Evolutionary conservation across 2,329 filamentous ascomycete genomes (phyloP).

Genomic region (Colletotrichum sp.): DNA sequence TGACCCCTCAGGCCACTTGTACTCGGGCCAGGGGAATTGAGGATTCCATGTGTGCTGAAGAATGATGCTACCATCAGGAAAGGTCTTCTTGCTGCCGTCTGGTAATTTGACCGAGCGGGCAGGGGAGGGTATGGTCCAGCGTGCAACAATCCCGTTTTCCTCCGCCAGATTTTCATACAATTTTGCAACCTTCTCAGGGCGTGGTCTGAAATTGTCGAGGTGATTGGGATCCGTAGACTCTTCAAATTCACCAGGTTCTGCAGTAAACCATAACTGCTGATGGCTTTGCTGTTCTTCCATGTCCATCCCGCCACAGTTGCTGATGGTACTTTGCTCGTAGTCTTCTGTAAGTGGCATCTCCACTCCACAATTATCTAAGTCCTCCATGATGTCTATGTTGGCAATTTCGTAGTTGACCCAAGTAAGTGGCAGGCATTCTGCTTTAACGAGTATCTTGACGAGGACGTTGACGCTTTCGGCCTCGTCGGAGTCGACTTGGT

Average conservation of each 20-base stretch:
- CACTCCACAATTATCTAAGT: constrained; percentile 24
- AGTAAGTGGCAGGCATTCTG: constrained; percentile 20
- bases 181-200: not conserved
- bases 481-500: constrained; percentile 16
- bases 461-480: constrained; percentile 24
- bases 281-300: constrained; percentile 3
- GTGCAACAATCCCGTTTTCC: not conserved
- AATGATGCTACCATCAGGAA: constrained; percentile 24
- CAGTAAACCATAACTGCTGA: constrained; percentile 11
- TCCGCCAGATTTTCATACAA: not conserved
- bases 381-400: constrained; percentile 24
- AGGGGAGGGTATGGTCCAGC: not conserved
- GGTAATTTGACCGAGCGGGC: not conserved
- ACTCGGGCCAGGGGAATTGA: constrained; percentile 12
- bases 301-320: constrained; percentile 1
- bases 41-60: constrained; percentile 22
- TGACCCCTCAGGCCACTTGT: not conserved
- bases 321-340: constrained; percentile 20
- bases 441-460: constrained; percentile 25
- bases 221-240: constrained; percentile 18
- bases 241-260: constrained; percentile 26
- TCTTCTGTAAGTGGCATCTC: constrained; percentile 10
- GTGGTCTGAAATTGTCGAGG: not conserved
- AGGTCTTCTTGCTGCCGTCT: constrained; percentile 23
- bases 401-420: constrained; percentile 26